phyloP scores from a whole-genome alignment of 1,284 basidiomycete genomes.

The Rhodotorula sp. region DNA sequence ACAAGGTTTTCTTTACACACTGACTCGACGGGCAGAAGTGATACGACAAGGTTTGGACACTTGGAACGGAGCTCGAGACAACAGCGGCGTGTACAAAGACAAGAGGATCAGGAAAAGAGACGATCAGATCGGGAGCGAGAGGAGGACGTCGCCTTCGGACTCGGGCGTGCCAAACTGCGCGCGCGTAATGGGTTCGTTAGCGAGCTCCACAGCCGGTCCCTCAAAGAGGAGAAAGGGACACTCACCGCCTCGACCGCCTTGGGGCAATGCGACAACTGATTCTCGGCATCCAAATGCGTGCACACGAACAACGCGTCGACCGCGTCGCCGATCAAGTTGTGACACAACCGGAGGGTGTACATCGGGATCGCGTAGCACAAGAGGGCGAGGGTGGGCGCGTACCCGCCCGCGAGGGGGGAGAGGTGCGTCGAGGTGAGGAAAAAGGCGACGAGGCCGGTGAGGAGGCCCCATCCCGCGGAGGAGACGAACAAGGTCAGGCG shows the following conservation, averaged over 20 bases:
- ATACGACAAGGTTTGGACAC: neutral
- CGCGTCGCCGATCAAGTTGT: constrained; percentile 25
- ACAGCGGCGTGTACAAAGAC: too few relatives aligned
- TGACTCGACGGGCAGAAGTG: neutral
- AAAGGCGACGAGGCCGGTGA: constrained; percentile 44
- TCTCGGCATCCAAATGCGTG: constrained; percentile 24
- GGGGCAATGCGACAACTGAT: constrained; percentile 22
- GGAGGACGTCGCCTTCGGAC: neutral
- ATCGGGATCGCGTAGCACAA: constrained; percentile 30
- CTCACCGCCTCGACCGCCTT: constrained; percentile 35
- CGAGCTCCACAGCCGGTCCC: too few relatives aligned
- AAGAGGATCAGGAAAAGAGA: too few relatives aligned
- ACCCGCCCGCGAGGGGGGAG: neutral
- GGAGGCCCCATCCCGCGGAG: constrained; percentile 68
- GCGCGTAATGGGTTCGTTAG: neutral
- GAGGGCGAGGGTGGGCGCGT: constrained; percentile 22
- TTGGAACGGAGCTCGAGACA: neutral
- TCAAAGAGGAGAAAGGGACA: neutral
- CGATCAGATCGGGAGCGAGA: too few relatives aligned
- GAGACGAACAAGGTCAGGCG: constrained; percentile 69
- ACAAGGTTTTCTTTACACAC: too few relatives aligned
- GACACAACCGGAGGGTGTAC: constrained; percentile 31
- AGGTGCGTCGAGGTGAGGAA: constrained; percentile 46
- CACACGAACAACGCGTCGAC: constrained; percentile 33
- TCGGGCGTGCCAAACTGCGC: constrained; percentile 10